Percentiles rank a stretch among this genome's conserved stretches.
Conservation (phyloP, 2,329 filamentous ascomycete species). For the Westerdykella ornata region DNA sequence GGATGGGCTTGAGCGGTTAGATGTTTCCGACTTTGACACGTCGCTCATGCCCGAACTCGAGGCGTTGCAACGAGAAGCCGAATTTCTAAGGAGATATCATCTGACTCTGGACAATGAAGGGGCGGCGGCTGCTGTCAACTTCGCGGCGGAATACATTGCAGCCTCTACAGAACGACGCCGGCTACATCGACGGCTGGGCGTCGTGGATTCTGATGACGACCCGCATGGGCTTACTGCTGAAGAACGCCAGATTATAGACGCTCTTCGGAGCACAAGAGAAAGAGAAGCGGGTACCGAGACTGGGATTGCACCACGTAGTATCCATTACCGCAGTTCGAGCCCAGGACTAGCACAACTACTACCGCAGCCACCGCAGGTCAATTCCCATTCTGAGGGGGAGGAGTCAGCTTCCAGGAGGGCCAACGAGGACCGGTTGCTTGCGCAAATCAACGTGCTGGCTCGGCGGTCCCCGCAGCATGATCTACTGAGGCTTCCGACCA, state of each 20-base stretch:
- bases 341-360: constrained; percentile 4
- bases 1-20: constrained; percentile 51
- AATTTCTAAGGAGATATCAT: constrained; percentile 40
- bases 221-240: constrained; percentile 42
- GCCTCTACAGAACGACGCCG: constrained; percentile 30
- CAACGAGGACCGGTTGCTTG: too few species aligned
- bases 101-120: constrained; percentile 36
- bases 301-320: constrained; percentile 34
- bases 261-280: constrained; percentile 40
- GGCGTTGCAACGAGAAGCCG: constrained; percentile 44
- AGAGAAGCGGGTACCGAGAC: constrained; percentile 38
- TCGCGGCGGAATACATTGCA: constrained; percentile 41
- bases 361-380: too few species aligned
- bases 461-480: too few species aligned
- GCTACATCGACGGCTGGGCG: constrained; percentile 30
- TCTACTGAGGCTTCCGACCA: too few species aligned
- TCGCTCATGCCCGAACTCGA: constrained; percentile 37
- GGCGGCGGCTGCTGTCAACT: constrained; percentile 33
- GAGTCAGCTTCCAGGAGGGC: too few species aligned
- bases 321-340: constrained; percentile 38
- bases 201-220: constrained; percentile 40
- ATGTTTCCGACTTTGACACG: constrained; percentile 47
- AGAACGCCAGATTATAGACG: constrained; percentile 43
- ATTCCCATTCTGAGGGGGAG: too few species aligned
- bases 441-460: too few species aligned